Percentiles rank a stretch among this genome's conserved stretches.
Evolutionary conservation across 306 rosid species (phyloP).

Genomic region (Cucurbita ficifolia): DNA sequence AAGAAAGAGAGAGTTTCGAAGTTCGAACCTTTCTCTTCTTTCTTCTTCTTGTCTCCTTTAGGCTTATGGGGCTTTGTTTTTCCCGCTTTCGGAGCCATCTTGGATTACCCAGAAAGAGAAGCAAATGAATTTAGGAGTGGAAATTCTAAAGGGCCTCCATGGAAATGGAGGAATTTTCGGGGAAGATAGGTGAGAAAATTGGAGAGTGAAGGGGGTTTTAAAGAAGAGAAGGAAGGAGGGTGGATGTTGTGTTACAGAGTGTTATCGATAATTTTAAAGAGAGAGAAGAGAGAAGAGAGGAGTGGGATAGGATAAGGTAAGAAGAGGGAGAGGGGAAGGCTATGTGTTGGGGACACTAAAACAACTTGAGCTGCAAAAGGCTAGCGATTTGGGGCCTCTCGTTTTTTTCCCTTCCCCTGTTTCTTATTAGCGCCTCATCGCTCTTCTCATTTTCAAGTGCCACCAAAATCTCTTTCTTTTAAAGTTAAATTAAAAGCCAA

Average conservation of each 20-base stretch:
- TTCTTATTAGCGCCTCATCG: neutral
- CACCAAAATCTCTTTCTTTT: no score
- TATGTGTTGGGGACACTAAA: neutral
- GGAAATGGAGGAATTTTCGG: neutral
- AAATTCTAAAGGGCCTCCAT: no score
- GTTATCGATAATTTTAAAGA: neutral
- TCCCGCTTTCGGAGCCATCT: conserved; percentile 77
- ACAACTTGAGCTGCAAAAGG: conserved; percentile 17
- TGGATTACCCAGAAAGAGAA: no score
- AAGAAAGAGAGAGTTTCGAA: neutral
- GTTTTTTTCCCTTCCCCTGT: conserved; percentile 11
- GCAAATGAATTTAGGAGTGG: no score
- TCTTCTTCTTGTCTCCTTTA: conserved; percentile 87
- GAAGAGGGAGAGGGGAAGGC: neutral
- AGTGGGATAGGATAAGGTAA: neutral
- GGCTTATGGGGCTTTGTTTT: conserved; percentile 72
- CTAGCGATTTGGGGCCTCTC: conserved; percentile 63
- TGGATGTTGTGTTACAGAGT: neutral
- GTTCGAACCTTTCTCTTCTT: conserved; percentile 78
- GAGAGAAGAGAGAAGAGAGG: neutral
- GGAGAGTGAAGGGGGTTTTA: neutral
- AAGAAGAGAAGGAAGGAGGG: neutral
- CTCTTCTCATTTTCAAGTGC: neutral
- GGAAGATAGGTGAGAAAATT: neutral
- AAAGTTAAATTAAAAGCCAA: no score